Percentiles rank a stretch among this genome's conserved stretches.
phyloP scores from a whole-genome alignment of 1,284 basidiomycete genomes.

The Boletus sp. region DNA sequence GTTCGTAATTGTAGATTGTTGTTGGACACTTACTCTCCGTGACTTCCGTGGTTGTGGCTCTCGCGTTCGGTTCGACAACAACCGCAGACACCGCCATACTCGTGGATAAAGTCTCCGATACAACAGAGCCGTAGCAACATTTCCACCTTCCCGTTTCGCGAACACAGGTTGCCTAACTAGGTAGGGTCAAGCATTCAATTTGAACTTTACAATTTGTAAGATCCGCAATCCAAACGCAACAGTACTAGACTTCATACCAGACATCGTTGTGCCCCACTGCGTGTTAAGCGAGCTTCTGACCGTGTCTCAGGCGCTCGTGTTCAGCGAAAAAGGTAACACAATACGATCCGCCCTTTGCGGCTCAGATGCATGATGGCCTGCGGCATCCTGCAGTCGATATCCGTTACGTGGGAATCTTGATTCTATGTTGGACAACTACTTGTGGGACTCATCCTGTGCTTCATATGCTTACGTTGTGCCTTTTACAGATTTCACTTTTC shows the following conservation, averaged over 20 bases:
- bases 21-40: slow-evolving; percentile 14
- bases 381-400: neutral
- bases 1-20: neutral
- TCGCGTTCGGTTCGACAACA: slow-evolving; percentile 5
- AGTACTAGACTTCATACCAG: neutral
- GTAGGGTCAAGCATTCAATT: neutral
- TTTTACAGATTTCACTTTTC: neutral
- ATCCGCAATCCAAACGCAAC: neutral
- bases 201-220: neutral
- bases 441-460: neutral
- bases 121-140: neutral
- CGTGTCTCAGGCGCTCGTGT: neutral
- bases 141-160: neutral
- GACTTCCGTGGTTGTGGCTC: neutral
- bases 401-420: slow-evolving; percentile 16
- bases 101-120: slow-evolving; percentile 2
- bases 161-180: slow-evolving; percentile 5
- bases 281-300: neutral
- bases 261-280: neutral
- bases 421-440: neutral
- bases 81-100: slow-evolving; percentile 7
- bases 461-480: neutral
- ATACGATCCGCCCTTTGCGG: neutral
- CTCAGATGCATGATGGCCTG: slow-evolving; percentile 1
- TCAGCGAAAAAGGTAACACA: neutral